A percentile compares a stretch with the other conserved stretches of the same genome.
phyloP scores from a whole-genome alignment of 306 rosid species.

The Inga oerstediana region DNA sequence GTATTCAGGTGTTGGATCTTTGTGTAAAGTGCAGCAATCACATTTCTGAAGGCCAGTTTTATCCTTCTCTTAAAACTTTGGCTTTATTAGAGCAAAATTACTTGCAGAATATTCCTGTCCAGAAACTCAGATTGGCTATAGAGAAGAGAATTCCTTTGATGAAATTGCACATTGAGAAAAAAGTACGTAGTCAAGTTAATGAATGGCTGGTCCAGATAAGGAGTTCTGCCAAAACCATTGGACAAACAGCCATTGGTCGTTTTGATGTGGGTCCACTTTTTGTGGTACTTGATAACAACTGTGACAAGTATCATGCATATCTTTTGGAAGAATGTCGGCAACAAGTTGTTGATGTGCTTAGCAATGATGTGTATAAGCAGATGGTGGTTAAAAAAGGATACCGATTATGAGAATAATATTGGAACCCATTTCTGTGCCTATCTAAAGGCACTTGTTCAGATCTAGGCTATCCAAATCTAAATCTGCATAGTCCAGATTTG shows the following conservation, averaged over 20 bases:
- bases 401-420: constrained; percentile 74
- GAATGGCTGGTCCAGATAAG: constrained; percentile 90
- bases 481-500: no score
- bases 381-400: constrained; percentile 79
- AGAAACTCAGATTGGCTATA: constrained; percentile 61
- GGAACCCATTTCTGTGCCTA: no score
- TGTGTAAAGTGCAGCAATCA: constrained; percentile 85
- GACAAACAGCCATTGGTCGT: constrained; percentile 81
- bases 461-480: no score
- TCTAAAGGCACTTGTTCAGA: no score
- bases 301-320: constrained; percentile 76
- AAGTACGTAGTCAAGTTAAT: constrained; percentile 70
- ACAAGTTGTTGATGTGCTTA: constrained; percentile 57
- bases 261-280: constrained; percentile 74
- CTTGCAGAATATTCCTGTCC: constrained; percentile 63
- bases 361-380: constrained; percentile 74
- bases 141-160: constrained; percentile 77
- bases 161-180: constrained; percentile 75
- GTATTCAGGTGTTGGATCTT: constrained; percentile 78
- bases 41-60: constrained; percentile 72
- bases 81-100: constrained; percentile 74
- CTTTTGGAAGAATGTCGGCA: constrained; percentile 70
- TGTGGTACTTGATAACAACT: constrained; percentile 63
- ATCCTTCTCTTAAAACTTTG: constrained; percentile 72
- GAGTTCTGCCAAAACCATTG: constrained; percentile 77